phyloP scores from a whole-genome alignment of 495 filamentous ascomycete genomes.

The Margaritispora aquatica region DNA sequence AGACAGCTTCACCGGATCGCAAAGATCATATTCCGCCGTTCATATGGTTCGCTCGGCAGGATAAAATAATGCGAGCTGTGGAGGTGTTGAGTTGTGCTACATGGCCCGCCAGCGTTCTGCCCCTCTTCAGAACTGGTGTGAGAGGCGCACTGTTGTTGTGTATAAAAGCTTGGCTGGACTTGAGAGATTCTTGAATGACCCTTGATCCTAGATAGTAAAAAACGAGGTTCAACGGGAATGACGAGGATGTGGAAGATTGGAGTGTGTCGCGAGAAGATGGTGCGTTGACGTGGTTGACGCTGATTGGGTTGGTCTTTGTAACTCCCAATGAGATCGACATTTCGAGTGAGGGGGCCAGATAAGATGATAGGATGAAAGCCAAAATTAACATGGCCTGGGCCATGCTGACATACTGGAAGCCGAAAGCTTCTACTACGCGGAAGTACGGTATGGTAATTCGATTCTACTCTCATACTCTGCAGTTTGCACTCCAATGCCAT shows the following conservation, averaged over 20 bases:
- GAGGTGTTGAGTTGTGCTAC: not conserved
- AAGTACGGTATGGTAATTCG: too few species aligned
- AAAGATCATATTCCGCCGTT: not conserved
- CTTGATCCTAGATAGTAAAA: slow-evolving; percentile 16
- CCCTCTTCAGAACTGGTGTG: not conserved
- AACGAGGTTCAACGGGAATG: not conserved
- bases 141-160: slow-evolving; percentile 14
- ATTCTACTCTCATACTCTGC: too few species aligned
- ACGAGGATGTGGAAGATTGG: slow-evolving; percentile 7
- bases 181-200: slow-evolving; percentile 11
- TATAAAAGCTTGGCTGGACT: slow-evolving; percentile 14
- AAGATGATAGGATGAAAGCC: slow-evolving; percentile 17
- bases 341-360: slow-evolving; percentile 7
- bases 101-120: too few species aligned
- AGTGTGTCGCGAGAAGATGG: slow-evolving; percentile 10
- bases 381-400: slow-evolving; percentile 5
- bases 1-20: slow-evolving; percentile 4
- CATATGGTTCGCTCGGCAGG: slow-evolving; percentile 12
- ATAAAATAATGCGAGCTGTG: slow-evolving; percentile 8
- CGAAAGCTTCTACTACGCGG: too few species aligned
- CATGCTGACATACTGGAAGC: too few species aligned
- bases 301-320: slow-evolving; percentile 18
- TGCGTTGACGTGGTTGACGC: slow-evolving; percentile 18
- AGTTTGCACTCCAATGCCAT: too few species aligned
- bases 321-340: slow-evolving; percentile 13